Evolutionary conservation across 441 rosid species (phyloP).

Genomic region (Populus hybrid): DNA sequence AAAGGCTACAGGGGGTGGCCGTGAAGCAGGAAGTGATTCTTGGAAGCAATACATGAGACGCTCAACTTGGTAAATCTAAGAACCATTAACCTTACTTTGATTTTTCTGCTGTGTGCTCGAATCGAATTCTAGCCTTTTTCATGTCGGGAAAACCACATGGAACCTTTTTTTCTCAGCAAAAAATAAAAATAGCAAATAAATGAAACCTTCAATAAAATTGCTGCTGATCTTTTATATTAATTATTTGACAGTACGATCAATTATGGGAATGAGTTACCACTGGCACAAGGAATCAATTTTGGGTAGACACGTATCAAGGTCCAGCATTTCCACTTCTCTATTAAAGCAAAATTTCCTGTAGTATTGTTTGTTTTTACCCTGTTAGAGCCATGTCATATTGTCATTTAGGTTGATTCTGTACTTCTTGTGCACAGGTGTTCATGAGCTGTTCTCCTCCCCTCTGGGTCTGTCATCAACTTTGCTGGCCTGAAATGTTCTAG

Average conservation of each 20-base stretch:
- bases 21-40: constrained; percentile 97
- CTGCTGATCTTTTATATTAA: background rate
- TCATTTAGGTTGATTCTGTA: background rate
- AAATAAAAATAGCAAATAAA: background rate
- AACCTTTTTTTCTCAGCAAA: background rate
- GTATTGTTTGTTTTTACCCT: background rate
- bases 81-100: background rate
- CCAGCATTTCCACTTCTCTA: background rate
- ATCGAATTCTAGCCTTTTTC: background rate
- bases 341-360: background rate
- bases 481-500: background rate
- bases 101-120: background rate
- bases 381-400: background rate
- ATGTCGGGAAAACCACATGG: background rate
- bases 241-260: constrained; percentile 69
- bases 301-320: constrained; percentile 38
- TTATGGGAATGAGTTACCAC: constrained; percentile 85
- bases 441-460: background rate
- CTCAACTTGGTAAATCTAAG: constrained; percentile 70
- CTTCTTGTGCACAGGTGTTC: background rate
- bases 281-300: constrained; percentile 97
- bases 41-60: constrained; percentile 99
- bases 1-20: constrained; percentile 96
- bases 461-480: background rate
- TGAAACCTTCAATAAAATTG: background rate